phyloP scores from a whole-genome alignment of 2,329 filamentous ascomycete species.

The Pseudofabraea citricarpa region DNA sequence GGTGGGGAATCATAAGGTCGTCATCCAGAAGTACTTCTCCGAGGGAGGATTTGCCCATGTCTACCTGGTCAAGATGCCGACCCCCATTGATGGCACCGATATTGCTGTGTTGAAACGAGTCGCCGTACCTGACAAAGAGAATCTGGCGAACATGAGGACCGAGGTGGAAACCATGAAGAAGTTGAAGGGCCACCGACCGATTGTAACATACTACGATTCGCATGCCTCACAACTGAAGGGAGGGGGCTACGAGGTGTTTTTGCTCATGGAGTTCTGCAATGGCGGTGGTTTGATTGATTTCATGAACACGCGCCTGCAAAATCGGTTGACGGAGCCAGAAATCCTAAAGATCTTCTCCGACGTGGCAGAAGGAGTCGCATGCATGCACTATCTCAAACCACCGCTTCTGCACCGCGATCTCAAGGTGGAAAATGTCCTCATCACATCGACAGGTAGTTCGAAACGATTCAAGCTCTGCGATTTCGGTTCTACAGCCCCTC shows the following conservation, averaged over 20 bases:
- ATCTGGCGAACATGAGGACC: constrained; percentile 91
- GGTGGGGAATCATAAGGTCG: constrained; percentile 84
- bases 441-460: constrained; percentile 60
- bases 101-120: constrained; percentile 60
- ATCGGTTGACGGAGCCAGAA: constrained; percentile 94
- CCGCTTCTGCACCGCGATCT: constrained; percentile 88
- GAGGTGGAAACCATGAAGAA: constrained; percentile 99
- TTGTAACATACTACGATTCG: constrained; percentile 97
- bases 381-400: constrained; percentile 98
- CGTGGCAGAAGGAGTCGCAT: constrained; percentile 91
- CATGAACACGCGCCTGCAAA: constrained; percentile 97
- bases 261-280: constrained; percentile 96
- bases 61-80: constrained; percentile 85
- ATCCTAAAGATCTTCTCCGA: constrained; percentile 96
- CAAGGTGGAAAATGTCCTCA: constrained; percentile 97
- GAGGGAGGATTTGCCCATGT: constrained; percentile 98
- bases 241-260: constrained; percentile 94
- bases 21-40: constrained; percentile 95
- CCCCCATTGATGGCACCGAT: constrained; percentile 36
- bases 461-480: constrained; percentile 94
- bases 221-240: constrained; percentile 91
- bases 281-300: constrained; percentile 97
- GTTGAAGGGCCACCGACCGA: constrained; percentile 90
- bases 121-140: constrained; percentile 92
- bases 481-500: constrained; percentile 87